These are phyloP conservation scores for Lactarius trivialis DNA, from an alignment of 768 basidiomycete species.

Conservation along the genomic window DNA sequence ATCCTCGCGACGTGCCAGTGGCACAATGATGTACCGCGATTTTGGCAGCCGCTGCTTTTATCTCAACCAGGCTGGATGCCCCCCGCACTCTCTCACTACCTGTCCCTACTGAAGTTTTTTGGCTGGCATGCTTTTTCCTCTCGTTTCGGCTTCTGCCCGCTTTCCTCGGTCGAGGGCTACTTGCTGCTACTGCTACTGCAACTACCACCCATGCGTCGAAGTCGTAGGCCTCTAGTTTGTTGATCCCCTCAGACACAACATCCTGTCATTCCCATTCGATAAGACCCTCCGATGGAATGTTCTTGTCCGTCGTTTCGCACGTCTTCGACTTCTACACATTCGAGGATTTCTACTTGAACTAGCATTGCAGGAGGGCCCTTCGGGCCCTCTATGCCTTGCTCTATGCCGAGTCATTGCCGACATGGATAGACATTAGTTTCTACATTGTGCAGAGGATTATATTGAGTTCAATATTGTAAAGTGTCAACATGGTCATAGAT, in stretches of 20 bases:
- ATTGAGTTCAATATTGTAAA: no score
- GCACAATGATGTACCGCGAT: no score
- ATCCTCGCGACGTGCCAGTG: no score
- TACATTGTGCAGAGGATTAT: no score
- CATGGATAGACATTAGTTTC: no score
- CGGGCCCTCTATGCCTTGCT: no score
- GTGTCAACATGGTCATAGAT: no score
- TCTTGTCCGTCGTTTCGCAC: slow-evolving; percentile 28
- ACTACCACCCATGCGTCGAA: slow-evolving; percentile 29
- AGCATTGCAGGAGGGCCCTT: no score
- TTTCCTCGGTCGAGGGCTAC: background rate
- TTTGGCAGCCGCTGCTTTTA: background rate
- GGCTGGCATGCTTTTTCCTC: background rate
- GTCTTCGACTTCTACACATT: slow-evolving; percentile 38
- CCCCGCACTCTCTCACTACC: background rate
- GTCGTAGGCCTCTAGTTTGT: slow-evolving; percentile 39
- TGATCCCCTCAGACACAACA: slow-evolving; percentile 46
- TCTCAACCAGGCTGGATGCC: background rate
- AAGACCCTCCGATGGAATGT: slow-evolving; percentile 36
- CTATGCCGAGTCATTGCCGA: no score
- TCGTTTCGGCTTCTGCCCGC: background rate
- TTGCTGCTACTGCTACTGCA: background rate
- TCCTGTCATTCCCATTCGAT: slow-evolving; percentile 39
- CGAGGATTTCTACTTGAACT: slow-evolving; percentile 34
- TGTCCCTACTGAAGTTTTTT: background rate